Conservation (phyloP, 768 basidiomycete species). For the Calvatia gigantea region DNA sequence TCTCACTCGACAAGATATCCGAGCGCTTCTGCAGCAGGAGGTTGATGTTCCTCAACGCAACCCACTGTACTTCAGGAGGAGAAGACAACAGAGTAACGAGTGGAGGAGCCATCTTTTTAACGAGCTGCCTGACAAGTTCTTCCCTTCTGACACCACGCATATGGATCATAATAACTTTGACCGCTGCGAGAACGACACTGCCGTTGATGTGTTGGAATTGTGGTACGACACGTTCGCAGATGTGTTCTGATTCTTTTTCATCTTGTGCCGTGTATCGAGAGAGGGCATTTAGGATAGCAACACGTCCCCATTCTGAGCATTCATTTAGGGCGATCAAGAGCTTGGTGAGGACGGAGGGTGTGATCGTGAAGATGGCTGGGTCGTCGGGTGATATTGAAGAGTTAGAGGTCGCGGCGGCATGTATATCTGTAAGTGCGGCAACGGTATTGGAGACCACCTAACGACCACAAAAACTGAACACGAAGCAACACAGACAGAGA, state of each 20-base stretch:
- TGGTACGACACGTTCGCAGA: constrained; percentile 96
- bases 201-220: constrained; percentile 98
- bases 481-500: neutral
- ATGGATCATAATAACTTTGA: constrained; percentile 98
- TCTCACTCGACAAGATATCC: constrained; percentile 89
- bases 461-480: neutral
- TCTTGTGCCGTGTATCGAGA: constrained; percentile 81
- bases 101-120: constrained; percentile 98
- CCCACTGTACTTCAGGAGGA: constrained; percentile 98
- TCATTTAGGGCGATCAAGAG: constrained; percentile 94
- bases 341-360: constrained; percentile 79
- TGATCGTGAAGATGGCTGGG: constrained; percentile 76
- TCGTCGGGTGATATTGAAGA: constrained; percentile 55
- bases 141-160: constrained; percentile 80
- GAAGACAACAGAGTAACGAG: constrained; percentile 93
- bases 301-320: constrained; percentile 98
- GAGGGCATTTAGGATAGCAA: constrained; percentile 86
- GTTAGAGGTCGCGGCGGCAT: constrained; percentile 60
- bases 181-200: constrained; percentile 93
- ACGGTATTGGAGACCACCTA: constrained; percentile 98
- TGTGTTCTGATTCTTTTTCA: constrained; percentile 96
- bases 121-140: constrained; percentile 78
- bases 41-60: constrained; percentile 94
- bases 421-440: constrained; percentile 89
- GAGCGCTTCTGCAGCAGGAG: constrained; percentile 91